Percentiles rank a stretch among this genome's conserved stretches.
These are phyloP conservation scores for Thelephora aurantiotincta DNA, from an alignment of 768 basidiomycete genomes.

Conservation along the genomic window DNA sequence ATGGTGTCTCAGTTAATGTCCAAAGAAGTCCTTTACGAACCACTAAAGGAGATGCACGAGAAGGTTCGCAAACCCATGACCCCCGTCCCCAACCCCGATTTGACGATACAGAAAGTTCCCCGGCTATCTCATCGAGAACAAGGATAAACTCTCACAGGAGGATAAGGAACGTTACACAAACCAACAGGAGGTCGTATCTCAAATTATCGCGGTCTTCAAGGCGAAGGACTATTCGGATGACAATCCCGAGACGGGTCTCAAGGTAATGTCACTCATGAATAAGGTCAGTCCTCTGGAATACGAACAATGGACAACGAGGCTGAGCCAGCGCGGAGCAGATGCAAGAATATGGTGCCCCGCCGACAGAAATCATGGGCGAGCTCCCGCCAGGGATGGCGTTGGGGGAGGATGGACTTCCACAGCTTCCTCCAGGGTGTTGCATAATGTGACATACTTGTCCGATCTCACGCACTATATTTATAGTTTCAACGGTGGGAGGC, in stretches of 20 bases:
- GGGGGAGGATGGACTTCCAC: constrained; percentile 39
- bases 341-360: constrained; percentile 68
- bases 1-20: constrained; percentile 77
- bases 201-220: constrained; percentile 57
- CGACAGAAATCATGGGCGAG: constrained; percentile 71
- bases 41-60: constrained; percentile 64
- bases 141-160: constrained; percentile 32
- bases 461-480: no score
- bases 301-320: background rate
- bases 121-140: constrained; percentile 47
- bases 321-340: constrained; percentile 30
- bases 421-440: constrained; percentile 25
- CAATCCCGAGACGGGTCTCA: constrained; percentile 27
- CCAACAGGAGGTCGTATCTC: constrained; percentile 41
- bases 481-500: no score
- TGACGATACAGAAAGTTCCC: constrained; percentile 44
- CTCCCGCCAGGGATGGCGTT: constrained; percentile 57
- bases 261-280: constrained; percentile 57
- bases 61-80: constrained; percentile 29
- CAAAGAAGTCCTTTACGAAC: constrained; percentile 78
- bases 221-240: constrained; percentile 42
- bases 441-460: constrained; percentile 12
- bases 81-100: background rate
- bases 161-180: constrained; percentile 52
- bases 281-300: constrained; percentile 31